phyloP scores from a whole-genome alignment of 1,284 basidiomycete genomes.

The Trichosporon sp. region DNA sequence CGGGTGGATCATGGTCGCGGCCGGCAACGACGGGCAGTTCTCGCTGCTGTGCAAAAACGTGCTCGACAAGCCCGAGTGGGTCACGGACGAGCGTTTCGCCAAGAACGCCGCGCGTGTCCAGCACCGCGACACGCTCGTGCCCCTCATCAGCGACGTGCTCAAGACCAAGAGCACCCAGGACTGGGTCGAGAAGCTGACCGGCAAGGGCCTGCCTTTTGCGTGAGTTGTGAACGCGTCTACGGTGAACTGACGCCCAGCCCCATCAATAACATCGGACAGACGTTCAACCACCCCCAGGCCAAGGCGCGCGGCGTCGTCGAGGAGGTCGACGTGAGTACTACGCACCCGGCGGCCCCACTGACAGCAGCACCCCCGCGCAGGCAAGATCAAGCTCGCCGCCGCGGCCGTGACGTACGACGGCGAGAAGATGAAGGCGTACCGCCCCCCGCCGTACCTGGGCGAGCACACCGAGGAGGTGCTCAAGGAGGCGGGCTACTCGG shows the following conservation, averaged over 20 bases:
- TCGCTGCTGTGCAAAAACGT: conserved; percentile 36
- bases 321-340: conserved; percentile 58
- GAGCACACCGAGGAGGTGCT: conserved; percentile 79
- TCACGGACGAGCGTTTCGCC: conserved; percentile 56
- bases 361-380: conserved; percentile 65
- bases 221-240: neutral
- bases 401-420: conserved; percentile 87
- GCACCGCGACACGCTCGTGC: conserved; percentile 68
- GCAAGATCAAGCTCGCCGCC: conserved; percentile 77
- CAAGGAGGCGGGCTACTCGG: conserved; percentile 63
- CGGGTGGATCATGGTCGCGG: conserved; percentile 89
- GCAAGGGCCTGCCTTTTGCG: conserved; percentile 75
- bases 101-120: conserved; percentile 72
- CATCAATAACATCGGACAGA: conserved; percentile 86
- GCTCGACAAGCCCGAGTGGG: conserved; percentile 41
- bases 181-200: conserved; percentile 70
- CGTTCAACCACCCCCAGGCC: conserved; percentile 87
- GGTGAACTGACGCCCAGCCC: conserved; percentile 49
- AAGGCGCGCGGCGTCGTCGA: conserved; percentile 60
- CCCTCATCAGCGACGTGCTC: conserved; percentile 64
- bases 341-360: neutral
- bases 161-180: conserved; percentile 59
- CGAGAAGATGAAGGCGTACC: conserved; percentile 58
- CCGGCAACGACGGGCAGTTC: conserved; percentile 85
- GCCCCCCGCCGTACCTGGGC: conserved; percentile 76